Evolutionary conservation across 1,284 basidiomycete genomes (phyloP), one percentile per base, ranked within the genome.

Genomic region (Ustilago xerochloae): DNA sequence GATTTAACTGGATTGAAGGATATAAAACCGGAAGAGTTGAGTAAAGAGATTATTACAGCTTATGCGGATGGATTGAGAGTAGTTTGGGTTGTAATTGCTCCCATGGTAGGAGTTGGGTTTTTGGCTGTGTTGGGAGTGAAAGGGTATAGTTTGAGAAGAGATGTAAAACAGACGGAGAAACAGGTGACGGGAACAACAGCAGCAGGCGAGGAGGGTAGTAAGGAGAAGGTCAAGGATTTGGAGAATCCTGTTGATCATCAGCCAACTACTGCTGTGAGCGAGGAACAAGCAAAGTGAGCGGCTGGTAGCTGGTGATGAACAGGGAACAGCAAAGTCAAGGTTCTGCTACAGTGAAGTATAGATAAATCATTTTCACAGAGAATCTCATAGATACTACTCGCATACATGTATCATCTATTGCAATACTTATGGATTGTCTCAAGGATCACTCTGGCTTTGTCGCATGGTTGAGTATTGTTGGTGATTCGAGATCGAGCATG

Each of bases 41-140:
- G 83, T 20, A 51, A 86, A 22, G 85, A 87, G 41, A 86, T 93
- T 3, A 88, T 91, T 43, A 87, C 90, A 54, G 91, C 91, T 0
- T 93, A 91, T 84, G 87, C 91, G 3, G 84, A 88, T 49, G 88
- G 91, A 0, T 89, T 93, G 38, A 87, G 87, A 67, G 88, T 86
- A 41, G 90, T 93, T 57, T 94, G 92, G 92, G 81, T 92, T 60
- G 88, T 91, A 18, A 47, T 69, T 2, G 79, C 85, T 1, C 85
- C 85, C 0, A 60, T 85, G n/a, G 70, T 81, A 7, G 81, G 71
- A 15, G 76, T 80, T 15, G 82, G 80, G 0, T 77, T 85, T 62
- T 36, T 84, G 6, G 63, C 71, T 9, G 65, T 67, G 0, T 56
- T 78, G 8, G 64, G 64, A 6, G 68, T 81, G 28, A 81, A 81